Conservation (phyloP, 2,329 filamentous ascomycete species). For the Exophiala oligosperma region DNA sequence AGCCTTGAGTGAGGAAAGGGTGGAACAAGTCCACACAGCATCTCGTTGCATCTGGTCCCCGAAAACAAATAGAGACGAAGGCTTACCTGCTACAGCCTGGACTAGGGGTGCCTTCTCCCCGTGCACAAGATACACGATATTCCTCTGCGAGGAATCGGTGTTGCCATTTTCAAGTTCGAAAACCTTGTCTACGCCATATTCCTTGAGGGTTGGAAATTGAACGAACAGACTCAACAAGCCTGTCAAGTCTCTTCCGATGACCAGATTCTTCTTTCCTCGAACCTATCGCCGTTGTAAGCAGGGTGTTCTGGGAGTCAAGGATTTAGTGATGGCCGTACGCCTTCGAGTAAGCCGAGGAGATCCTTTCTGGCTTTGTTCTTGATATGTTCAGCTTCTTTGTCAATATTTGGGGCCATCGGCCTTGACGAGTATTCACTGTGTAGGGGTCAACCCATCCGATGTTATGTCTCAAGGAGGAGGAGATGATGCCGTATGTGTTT, state of each 20-base stretch:
- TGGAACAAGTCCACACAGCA: slow-evolving; percentile 9
- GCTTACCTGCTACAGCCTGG: slow-evolving; percentile 82
- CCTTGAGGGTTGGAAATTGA: slow-evolving; percentile 92
- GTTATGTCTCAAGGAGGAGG: background rate
- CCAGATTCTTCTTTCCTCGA: slow-evolving; percentile 96
- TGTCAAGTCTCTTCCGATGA: slow-evolving; percentile 86
- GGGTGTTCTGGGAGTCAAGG: slow-evolving; percentile 10
- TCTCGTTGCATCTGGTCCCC: too few relatives aligned
- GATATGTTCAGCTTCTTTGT: slow-evolving; percentile 48
- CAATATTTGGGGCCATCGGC: slow-evolving; percentile 44
- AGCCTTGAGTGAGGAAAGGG: slow-evolving; percentile 25
- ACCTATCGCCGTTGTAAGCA: slow-evolving; percentile 61
- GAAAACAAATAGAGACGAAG: too few relatives aligned
- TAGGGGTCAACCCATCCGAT: slow-evolving; percentile 22
- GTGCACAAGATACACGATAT: slow-evolving; percentile 89
- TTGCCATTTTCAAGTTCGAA: slow-evolving; percentile 97
- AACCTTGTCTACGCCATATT: slow-evolving; percentile 97
- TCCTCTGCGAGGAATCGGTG: slow-evolving; percentile 89
- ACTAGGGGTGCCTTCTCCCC: slow-evolving; percentile 86
- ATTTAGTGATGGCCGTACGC: slow-evolving; percentile 62
- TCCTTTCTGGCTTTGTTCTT: slow-evolving; percentile 72
- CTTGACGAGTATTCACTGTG: slow-evolving; percentile 6
- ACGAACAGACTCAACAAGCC: slow-evolving; percentile 88
- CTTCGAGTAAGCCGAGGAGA: slow-evolving; percentile 86
- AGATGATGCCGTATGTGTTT: background rate